Conservation (phyloP, 768 basidiomycete genomes). For the Porpolomopsis calyptriformis region DNA sequence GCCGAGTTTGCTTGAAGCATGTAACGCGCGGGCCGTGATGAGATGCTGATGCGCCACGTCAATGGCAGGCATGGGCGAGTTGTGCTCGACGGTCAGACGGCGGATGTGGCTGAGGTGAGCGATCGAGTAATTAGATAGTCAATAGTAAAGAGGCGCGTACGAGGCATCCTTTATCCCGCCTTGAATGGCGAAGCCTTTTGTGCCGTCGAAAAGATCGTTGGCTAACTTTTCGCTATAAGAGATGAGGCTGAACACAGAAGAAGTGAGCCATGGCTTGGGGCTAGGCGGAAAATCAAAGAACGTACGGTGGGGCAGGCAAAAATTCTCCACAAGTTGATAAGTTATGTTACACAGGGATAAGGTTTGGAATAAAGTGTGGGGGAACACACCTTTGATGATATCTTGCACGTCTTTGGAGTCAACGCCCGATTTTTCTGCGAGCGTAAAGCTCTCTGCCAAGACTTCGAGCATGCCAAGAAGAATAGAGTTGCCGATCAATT, state of each 20-base stretch:
- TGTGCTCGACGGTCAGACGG: slow-evolving; percentile 50
- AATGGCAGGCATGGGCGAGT: slow-evolving; percentile 60
- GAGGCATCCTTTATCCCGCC: slow-evolving; percentile 83
- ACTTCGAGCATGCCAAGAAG: slow-evolving; percentile 71
- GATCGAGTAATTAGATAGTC: not conserved
- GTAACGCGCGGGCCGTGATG: slow-evolving; percentile 66
- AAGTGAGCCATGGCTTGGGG: slow-evolving; percentile 6
- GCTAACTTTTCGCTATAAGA: slow-evolving; percentile 60
- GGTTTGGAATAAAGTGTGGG: not conserved
- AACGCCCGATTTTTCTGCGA: slow-evolving; percentile 78
- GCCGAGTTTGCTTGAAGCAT: slow-evolving; percentile 35
- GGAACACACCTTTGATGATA: slow-evolving; percentile 47
- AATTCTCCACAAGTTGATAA: slow-evolving; percentile 35
- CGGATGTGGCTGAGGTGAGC: slow-evolving; percentile 47
- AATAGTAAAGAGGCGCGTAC: slow-evolving; percentile 28
- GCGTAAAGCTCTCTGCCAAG: slow-evolving; percentile 72
- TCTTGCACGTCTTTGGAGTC: slow-evolving; percentile 45
- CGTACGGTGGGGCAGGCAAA: slow-evolving; percentile 54
- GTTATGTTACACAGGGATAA: slow-evolving; percentile 4
- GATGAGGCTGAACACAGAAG: slow-evolving; percentile 30
- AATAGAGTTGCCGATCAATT: slow-evolving; percentile 72
- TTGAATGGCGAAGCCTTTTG: slow-evolving; percentile 66
- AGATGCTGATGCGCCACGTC: slow-evolving; percentile 71
- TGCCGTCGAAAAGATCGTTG: slow-evolving; percentile 63
- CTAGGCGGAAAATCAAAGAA: slow-evolving; percentile 8